Evolutionary conservation across 768 basidiomycete genomes (phyloP), one percentile per base, ranked within the genome.

Genomic region (Wakefieldia striispora): DNA sequence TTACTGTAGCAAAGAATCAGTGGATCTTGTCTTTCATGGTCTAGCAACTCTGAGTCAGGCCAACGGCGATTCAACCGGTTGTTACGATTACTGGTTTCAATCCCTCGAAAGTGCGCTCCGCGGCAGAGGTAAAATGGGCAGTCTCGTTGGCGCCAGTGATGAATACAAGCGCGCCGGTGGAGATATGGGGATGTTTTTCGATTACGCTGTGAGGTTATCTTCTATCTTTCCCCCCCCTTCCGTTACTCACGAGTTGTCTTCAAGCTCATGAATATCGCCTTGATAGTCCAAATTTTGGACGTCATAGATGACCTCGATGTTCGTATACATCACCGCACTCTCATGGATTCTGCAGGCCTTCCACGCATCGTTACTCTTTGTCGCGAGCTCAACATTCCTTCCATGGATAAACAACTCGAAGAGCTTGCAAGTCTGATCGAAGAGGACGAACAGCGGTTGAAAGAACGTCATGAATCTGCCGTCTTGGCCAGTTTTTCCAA

Each of bases 41-140:
- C 74, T 97, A 14, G 87, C 89, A 61, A 72, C 76, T 11, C 78
- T 93, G 33, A 92, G 89, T 64, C 65, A 76, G 21, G 70, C 80
- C 5, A 90, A 91, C 55, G 63, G 72, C 45, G 71, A 77, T 45
- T 80, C 75, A 13, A 74, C 75, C 19, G 79, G 81, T 27, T 80
- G 74, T 45, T 98, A 91, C 65, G 84, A 84, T 53, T 93, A 82
- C 59, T 98, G 93, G 95, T 90, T 98, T 63, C 86, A 83, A 57
- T 86, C 84, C 0, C 72, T 95, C 55, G 88, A 92, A 56, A 70
- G 72, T 23, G 81, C 81, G 3, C 75, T 97, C 16, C 78, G 83
- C 40, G 95, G 94, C 3, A 75, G 93, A 48, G 95, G 95, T 1
- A 88, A 85, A 66, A 94, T 97, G 91, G 95, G 95, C 1, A 97